Evolutionary conservation across 495 filamentous ascomycete genomes (phyloP).

Genomic region (Aeminium ludgeri): DNA sequence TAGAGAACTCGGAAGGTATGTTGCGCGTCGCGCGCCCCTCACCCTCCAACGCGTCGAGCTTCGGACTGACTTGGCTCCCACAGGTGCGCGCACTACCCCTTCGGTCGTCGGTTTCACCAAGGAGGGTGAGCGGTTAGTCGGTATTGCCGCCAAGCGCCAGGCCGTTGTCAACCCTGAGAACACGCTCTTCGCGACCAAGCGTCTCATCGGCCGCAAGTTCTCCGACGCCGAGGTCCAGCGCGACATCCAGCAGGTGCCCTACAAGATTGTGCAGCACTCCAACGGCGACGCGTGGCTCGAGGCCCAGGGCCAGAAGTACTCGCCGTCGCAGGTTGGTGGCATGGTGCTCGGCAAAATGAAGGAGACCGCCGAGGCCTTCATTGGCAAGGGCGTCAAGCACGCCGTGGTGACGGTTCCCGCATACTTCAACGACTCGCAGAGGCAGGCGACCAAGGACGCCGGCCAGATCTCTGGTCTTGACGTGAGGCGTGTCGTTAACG

Average conservation of each 20-base stretch:
- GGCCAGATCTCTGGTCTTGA: slow-evolving; percentile 94
- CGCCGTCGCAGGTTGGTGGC: slow-evolving; percentile 93
- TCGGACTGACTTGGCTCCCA: slow-evolving; percentile 3
- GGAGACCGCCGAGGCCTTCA: slow-evolving; percentile 92
- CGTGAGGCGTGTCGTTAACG: slow-evolving; percentile 96
- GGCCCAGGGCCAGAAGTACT: slow-evolving; percentile 93
- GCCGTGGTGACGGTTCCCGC: slow-evolving; percentile 94
- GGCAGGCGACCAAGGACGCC: slow-evolving; percentile 97
- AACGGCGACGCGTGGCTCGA: slow-evolving; percentile 98
- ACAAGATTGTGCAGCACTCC: slow-evolving; percentile 96
- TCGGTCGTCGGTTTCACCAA: slow-evolving; percentile 94
- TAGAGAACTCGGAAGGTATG: slow-evolving; percentile 91
- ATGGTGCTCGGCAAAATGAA: slow-evolving; percentile 98
- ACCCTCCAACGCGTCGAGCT: slow-evolving; percentile 6
- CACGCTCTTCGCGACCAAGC: slow-evolving; percentile 97
- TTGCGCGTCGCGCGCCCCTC: slow-evolving; percentile 9
- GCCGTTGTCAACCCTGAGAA: slow-evolving; percentile 99
- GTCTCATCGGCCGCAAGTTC: slow-evolving; percentile 97
- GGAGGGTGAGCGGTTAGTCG: slow-evolving; percentile 92
- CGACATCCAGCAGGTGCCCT: slow-evolving; percentile 95
- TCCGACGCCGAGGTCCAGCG: slow-evolving; percentile 91
- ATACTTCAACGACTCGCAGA: slow-evolving; percentile 99
- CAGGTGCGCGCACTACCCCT: slow-evolving; percentile 88
- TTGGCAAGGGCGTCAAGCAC: slow-evolving; percentile 89
- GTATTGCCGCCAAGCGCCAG: slow-evolving; percentile 97